phyloP scores from a whole-genome alignment of 2,329 filamentous ascomycete genomes.

The Colletotrichum theobromicola region DNA sequence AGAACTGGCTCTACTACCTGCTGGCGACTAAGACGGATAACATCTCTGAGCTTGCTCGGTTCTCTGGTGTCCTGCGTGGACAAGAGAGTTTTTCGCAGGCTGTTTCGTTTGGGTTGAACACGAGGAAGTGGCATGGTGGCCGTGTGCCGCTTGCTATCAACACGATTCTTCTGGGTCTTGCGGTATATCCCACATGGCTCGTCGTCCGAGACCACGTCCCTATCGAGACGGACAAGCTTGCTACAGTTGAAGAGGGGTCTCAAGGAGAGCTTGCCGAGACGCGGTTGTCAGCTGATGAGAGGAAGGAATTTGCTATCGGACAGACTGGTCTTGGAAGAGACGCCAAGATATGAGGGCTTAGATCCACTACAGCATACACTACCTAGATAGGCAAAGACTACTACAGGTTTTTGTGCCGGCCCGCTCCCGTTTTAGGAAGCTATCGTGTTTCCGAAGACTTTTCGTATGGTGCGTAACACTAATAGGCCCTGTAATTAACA shows the following conservation, averaged over 20 bases:
- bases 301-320: constrained; percentile 3
- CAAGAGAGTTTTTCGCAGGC: constrained; percentile 47
- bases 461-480: too few species aligned
- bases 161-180: constrained; percentile 39
- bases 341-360: neutral
- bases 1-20: constrained; percentile 63
- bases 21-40: constrained; percentile 60
- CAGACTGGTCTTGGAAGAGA: constrained; percentile 11
- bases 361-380: too few species aligned
- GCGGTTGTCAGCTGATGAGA: neutral
- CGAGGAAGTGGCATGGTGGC: constrained; percentile 39
- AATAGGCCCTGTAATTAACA: neutral
- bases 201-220: constrained; percentile 34
- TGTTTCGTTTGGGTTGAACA: constrained; percentile 43
- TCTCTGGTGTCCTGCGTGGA: constrained; percentile 43
- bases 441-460: too few species aligned
- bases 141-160: constrained; percentile 43
- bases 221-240: constrained; percentile 23
- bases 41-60: constrained; percentile 53
- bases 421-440: too few species aligned
- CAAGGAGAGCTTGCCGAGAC: neutral
- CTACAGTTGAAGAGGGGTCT: neutral
- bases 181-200: constrained; percentile 32
- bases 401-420: too few species aligned
- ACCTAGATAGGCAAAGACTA: too few species aligned